These are phyloP conservation scores for Suillus weaverae DNA, from an alignment of 768 basidiomycete species.

Conservation along the genomic window DNA sequence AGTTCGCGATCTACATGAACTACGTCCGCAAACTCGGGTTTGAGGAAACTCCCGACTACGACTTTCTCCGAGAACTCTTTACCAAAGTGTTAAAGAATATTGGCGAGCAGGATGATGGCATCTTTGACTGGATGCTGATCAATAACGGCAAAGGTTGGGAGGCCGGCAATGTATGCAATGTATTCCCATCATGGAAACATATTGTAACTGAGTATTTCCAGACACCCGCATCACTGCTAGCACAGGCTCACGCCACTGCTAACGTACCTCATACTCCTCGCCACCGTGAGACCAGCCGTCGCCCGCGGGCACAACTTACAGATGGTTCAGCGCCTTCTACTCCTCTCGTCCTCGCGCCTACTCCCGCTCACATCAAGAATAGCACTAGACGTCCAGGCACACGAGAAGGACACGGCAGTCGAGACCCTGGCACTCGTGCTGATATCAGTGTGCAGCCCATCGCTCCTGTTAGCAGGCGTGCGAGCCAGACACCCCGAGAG, in stretches of 20 bases:
- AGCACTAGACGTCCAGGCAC: conserved; percentile 48
- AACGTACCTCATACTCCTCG: conserved; percentile 51
- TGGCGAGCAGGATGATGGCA: conserved; percentile 86
- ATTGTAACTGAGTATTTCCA: conserved; percentile 21
- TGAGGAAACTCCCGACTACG: conserved; percentile 96
- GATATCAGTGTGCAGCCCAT: conserved; percentile 63
- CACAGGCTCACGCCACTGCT: conserved; percentile 56
- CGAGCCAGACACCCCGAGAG: conserved; percentile 63
- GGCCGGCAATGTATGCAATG: conserved; percentile 67
- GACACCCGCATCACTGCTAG: conserved; percentile 45
- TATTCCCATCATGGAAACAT: neutral
- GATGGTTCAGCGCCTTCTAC: conserved; percentile 56
- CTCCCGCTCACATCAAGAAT: conserved; percentile 65
- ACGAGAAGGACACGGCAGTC: conserved; percentile 46
- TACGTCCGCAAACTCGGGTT: conserved; percentile 98
- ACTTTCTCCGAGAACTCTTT: conserved; percentile 95
- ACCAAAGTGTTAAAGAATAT: conserved; percentile 85
- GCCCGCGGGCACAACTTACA: conserved; percentile 54
- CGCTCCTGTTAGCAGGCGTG: conserved; percentile 64
- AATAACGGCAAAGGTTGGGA: conserved; percentile 97
- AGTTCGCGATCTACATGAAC: conserved; percentile 98
- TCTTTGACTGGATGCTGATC: conserved; percentile 96
- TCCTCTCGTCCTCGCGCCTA: conserved; percentile 64
- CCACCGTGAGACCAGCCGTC: conserved; percentile 58
- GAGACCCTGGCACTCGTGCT: conserved; percentile 48